Conservation (phyloP, 2,329 filamentous ascomycete genomes). For the Huntiella bhutanensis region DNA sequence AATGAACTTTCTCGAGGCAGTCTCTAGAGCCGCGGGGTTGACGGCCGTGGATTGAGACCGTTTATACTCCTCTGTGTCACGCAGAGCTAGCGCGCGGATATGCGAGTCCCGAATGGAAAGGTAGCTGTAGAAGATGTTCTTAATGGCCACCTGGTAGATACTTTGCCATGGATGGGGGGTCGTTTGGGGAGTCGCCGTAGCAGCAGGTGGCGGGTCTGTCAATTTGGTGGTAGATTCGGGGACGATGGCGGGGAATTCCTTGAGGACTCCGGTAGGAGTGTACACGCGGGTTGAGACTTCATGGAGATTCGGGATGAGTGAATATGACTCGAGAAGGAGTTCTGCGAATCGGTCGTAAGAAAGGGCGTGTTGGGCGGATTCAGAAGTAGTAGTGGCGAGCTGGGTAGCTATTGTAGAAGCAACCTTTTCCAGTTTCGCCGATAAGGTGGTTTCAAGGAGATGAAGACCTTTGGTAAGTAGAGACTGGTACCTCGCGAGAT, state of each 20-base stretch:
- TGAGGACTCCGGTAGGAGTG: conserved; percentile 29
- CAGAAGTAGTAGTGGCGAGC: conserved; percentile 34
- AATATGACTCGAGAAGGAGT: conserved; percentile 36
- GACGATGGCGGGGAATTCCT: conserved; percentile 24
- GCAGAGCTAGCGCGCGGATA: conserved; percentile 31
- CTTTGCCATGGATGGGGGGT: background rate
- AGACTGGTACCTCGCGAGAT: conserved; percentile 70
- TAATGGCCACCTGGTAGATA: conserved; percentile 34
- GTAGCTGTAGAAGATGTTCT: conserved; percentile 36
- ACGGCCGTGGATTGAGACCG: conserved; percentile 21
- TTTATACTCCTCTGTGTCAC: conserved; percentile 34
- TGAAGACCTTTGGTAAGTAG: conserved; percentile 51
- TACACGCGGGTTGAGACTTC: conserved; percentile 32
- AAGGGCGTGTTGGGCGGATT: conserved; percentile 39
- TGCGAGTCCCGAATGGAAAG: conserved; percentile 33
- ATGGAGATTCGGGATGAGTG: conserved; percentile 36
- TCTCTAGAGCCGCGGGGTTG: conserved; percentile 31
- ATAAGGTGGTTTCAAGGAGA: conserved; percentile 39
- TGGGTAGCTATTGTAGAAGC: conserved; percentile 36
- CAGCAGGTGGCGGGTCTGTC: too few relatives aligned
- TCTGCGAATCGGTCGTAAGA: conserved; percentile 42
- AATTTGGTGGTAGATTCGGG: conserved; percentile 15
- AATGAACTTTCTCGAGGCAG: conserved; percentile 36
- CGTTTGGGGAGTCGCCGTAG: too few relatives aligned
- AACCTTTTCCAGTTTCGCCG: conserved; percentile 30